phyloP scores from a whole-genome alignment of 179 eudicot species.

The Corrigiola litoralis region DNA sequence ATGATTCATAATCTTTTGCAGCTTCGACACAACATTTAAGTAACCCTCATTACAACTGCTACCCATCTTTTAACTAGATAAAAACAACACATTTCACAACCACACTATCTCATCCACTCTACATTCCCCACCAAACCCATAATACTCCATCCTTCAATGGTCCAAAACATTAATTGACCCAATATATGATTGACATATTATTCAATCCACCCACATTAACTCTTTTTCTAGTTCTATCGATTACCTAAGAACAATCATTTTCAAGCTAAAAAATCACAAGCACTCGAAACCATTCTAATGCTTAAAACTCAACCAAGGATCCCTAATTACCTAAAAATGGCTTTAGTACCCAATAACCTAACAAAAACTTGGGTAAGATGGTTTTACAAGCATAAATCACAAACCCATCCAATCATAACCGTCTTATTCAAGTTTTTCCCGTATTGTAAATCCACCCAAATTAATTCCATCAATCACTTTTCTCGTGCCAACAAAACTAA shows the following conservation, averaged over 20 bases:
- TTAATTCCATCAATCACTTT: too few relatives aligned
- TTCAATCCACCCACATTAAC: not conserved
- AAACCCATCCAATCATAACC: too few relatives aligned
- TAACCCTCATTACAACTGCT: not conserved
- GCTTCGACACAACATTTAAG: not conserved
- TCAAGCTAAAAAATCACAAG: not conserved
- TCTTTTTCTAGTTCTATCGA: not conserved
- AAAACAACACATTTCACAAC: not conserved
- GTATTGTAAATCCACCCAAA: slow-evolving; percentile 1
- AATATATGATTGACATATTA: not conserved
- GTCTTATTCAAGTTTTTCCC: too few relatives aligned
- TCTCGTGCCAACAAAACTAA: not conserved
- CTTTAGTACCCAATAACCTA: too few relatives aligned
- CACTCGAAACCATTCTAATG: too few relatives aligned
- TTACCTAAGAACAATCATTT: not conserved
- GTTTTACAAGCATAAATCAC: too few relatives aligned
- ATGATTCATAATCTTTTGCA: not conserved
- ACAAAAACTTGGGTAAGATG: not conserved
- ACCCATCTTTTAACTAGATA: not conserved
- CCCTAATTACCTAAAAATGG: too few relatives aligned
- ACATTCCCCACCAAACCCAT: not conserved
- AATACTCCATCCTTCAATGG: not conserved
- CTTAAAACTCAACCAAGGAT: too few relatives aligned
- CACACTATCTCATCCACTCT: too few relatives aligned
- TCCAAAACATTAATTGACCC: not conserved